These are phyloP conservation scores for Haplosporangium sp. DNA, from an alignment of 371 early-diverging fungal species.

Conservation along the genomic window DNA sequence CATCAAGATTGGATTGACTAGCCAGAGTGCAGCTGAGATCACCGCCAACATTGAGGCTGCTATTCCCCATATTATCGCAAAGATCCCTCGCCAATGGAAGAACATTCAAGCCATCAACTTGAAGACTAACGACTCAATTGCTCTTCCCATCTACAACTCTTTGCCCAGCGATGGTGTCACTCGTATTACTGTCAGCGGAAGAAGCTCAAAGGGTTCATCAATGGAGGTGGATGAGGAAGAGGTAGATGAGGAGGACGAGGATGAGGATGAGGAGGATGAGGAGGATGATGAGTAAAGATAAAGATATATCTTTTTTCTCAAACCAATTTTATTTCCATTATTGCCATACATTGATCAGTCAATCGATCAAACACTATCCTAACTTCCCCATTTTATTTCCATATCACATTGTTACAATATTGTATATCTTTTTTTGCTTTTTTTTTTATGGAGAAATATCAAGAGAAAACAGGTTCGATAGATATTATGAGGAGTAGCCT, in stretches of 20 bases:
- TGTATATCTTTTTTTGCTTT: conserved; percentile 6
- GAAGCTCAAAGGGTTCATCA: conserved; percentile 41
- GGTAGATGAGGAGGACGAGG: conserved; percentile 51
- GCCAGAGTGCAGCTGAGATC: conserved; percentile 69
- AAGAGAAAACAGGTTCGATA: background rate
- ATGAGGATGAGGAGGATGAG: conserved; percentile 8
- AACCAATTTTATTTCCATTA: background rate
- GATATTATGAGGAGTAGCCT: background rate
- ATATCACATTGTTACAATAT: conserved; percentile 4
- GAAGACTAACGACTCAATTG: conserved; percentile 82
- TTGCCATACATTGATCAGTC: background rate
- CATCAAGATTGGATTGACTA: conserved; percentile 78
- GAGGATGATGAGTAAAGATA: conserved; percentile 29
- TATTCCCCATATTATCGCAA: conserved; percentile 66
- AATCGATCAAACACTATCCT: background rate
- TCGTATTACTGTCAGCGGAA: conserved; percentile 53
- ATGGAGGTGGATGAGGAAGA: conserved; percentile 50
- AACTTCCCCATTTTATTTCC: background rate
- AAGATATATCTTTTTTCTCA: background rate
- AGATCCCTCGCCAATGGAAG: conserved; percentile 77
- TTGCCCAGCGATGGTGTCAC: conserved; percentile 53
- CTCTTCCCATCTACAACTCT: conserved; percentile 82
- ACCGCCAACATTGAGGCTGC: conserved; percentile 81
- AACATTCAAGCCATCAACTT: conserved; percentile 85
- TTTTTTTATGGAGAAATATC: background rate